A percentile compares a stretch with the other conserved stretches of the same genome.
These are phyloP conservation scores for Dryadomyces quercivorus DNA, from an alignment of 2,329 filamentous ascomycete species.

Conservation along the genomic window DNA sequence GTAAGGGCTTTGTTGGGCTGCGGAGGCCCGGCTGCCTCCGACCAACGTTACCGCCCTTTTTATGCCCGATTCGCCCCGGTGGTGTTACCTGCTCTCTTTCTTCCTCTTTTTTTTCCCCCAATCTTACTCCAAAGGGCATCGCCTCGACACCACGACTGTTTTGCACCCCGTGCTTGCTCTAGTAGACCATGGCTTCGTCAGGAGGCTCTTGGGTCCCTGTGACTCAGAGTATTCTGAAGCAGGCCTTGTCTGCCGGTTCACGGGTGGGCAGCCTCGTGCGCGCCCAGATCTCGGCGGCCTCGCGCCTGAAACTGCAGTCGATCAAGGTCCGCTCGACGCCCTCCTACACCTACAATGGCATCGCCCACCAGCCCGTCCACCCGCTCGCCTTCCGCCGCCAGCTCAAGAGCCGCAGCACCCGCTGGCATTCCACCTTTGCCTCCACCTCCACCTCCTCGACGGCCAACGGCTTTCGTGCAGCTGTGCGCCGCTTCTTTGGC, in stretches of 20 bases:
- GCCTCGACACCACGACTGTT: not conserved
- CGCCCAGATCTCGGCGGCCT: conserved; percentile 33
- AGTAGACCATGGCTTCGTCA: conserved; percentile 37
- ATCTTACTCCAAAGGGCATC: not conserved
- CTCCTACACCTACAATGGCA: conserved; percentile 5
- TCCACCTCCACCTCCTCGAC: not conserved
- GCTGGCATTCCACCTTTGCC: conserved; percentile 17
- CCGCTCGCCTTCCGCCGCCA: conserved; percentile 36
- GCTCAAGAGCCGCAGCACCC: conserved; percentile 28
- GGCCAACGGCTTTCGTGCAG: conserved; percentile 12
- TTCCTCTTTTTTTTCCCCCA: not conserved
- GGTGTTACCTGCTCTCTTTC: not conserved
- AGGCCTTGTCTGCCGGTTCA: conserved; percentile 27
- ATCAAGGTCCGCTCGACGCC: conserved; percentile 25
- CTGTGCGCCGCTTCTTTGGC: conserved; percentile 35
- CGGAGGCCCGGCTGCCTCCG: not conserved
- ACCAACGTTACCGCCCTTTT: not conserved
- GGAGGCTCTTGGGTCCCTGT: conserved; percentile 46
- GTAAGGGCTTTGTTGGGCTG: not conserved
- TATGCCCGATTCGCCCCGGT: not conserved
- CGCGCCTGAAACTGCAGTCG: conserved; percentile 28
- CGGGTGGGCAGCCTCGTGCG: conserved; percentile 40
- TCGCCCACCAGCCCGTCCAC: conserved; percentile 36
- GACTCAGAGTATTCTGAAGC: conserved; percentile 41
- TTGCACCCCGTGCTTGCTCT: not conserved